Evolutionary conservation across 108 stramenopile genomes (phyloP).

Genomic region (Aurantiochytrium sp.): DNA sequence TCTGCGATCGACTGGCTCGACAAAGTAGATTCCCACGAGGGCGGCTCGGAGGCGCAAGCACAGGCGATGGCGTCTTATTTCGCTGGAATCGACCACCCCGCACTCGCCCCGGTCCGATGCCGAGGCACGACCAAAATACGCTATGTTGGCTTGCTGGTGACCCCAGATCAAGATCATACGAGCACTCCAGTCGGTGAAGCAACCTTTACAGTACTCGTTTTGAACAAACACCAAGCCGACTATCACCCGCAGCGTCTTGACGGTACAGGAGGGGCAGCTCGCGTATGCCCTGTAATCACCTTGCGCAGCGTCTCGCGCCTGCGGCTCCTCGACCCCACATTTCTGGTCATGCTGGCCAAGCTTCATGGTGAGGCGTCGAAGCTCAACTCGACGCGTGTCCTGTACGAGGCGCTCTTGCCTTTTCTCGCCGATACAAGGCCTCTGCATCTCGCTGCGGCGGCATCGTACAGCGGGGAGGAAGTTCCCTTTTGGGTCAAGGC

Average conservation of each 20-base stretch:
- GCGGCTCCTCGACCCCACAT: neutral
- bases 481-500: neutral
- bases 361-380: neutral
- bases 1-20: no score
- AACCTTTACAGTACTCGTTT: neutral
- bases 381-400: neutral
- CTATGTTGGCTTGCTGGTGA: no score
- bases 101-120: no score
- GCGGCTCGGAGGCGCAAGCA: no score
- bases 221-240: neutral
- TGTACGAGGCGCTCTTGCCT: neutral
- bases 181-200: no score
- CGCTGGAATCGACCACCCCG: no score
- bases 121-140: no score
- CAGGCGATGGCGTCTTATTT: no score
- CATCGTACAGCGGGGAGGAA: neutral
- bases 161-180: no score
- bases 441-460: neutral
- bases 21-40: no score
- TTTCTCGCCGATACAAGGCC: neutral
- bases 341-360: neutral
- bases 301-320: neutral
- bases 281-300: neutral
- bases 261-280: neutral
- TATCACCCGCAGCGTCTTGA: neutral